Evolutionary conservation across 1,284 basidiomycete species (phyloP).

Genomic region (Mycosarcoma maydis): DNA sequence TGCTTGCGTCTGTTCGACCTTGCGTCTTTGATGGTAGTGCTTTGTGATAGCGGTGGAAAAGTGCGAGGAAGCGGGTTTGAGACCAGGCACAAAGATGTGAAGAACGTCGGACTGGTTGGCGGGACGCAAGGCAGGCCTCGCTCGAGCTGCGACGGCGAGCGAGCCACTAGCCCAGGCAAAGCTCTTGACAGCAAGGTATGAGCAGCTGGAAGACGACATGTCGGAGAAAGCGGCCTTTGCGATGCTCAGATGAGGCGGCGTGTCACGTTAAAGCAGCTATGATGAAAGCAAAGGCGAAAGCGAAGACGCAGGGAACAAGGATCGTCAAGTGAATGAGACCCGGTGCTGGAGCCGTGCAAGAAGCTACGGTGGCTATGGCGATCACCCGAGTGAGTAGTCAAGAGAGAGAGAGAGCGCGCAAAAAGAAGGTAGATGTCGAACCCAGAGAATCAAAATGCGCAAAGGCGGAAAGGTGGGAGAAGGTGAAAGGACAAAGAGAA

Average conservation of each 20-base stretch:
- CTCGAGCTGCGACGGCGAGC: conserved; percentile 31
- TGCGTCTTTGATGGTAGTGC: conserved; percentile 41
- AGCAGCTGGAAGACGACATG: conserved; percentile 30
- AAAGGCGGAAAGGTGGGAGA: neutral
- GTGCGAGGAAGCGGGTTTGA: conserved; percentile 13
- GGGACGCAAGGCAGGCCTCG: conserved; percentile 25
- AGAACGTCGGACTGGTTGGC: conserved; percentile 41
- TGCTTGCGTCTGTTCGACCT: conserved; percentile 29
- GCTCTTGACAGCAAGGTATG: conserved; percentile 34
- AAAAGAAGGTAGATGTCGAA: no score
- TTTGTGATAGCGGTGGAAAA: conserved; percentile 42
- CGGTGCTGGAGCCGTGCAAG: neutral
- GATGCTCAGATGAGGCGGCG: neutral
- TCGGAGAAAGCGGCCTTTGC: neutral
- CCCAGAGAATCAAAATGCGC: neutral
- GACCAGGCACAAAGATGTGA: conserved; percentile 46
- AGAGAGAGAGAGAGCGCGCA: neutral
- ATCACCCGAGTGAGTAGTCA: no score
- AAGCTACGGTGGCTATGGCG: no score
- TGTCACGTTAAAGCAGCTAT: neutral
- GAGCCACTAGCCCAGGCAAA: conserved; percentile 46
- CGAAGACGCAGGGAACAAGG: neutral
- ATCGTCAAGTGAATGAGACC: conserved; percentile 9
- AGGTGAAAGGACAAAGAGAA: neutral
- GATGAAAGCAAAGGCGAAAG: neutral